Evolutionary conservation across 257 asterid genomes (phyloP), one percentile per base, ranked within the genome.

Genomic region (Jacaranda mimosifolia): DNA sequence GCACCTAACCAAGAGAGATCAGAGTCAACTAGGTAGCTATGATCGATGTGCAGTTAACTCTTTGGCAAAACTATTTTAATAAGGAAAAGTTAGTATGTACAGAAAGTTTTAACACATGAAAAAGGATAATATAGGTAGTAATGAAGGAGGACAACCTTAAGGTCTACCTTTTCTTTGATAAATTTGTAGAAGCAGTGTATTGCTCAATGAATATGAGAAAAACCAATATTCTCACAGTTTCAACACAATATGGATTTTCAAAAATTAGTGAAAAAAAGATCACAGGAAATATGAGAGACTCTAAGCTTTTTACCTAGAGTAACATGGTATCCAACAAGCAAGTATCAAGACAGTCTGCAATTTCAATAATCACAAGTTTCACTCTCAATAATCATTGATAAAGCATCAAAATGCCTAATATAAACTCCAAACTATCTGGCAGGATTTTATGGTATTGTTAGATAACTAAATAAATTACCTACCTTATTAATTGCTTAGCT

Each of bases 311-410:
- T 59, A 57, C 57, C 19, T 40, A 35, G 74, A 38, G 18, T 21
- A 32, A 39, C 46, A 74, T 36, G 48, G 80, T 35, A 76, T 53
- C 43, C 51, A 10, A 46, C 43, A 69, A 60, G 58, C n/a, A 59
- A 32, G 70, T 11, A 7, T 42, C 43, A 39, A 53, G 77, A 66
- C 38, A 21, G 17, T 38, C 36, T 4, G 19, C 39, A 70, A 10
- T n/a, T 56, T 52, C 35, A 70, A 52, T 53, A 43, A n/a, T 8
- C 7, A 51, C 52, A 42, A 26, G 10, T 14, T 0, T 39, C 59
- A 57, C 36, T 55, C n/a, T 57, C 52, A 8, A 52, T 38, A 40
- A 46, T 3, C 78, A 53, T 63, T 21, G 60, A 58, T 12, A 39
- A 56, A 72, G 73, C 42, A 19, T 60, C 46, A 49, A 71, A 12